phyloP scores from a whole-genome alignment of 306 rosid species.

The Trifolium dubium region DNA sequence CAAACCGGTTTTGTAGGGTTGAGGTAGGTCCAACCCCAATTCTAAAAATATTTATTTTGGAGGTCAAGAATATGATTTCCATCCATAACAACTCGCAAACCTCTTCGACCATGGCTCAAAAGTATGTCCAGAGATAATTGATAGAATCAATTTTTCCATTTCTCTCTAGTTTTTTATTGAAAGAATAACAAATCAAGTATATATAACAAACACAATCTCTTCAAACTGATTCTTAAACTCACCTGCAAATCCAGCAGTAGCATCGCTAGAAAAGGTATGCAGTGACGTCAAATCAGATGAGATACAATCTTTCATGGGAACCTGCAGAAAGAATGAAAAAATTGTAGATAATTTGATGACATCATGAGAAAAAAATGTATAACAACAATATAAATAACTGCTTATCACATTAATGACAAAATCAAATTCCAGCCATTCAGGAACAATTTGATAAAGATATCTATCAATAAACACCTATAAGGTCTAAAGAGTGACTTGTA shows the following conservation, averaged over 20 bases:
- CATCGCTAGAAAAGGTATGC: constrained; percentile 42
- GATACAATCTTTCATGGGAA: constrained; percentile 52
- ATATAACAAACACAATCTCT: constrained; percentile 50
- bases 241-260: constrained; percentile 52
- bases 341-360: constrained; percentile 10
- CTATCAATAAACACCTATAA: constrained; percentile 17
- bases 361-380: too few species aligned
- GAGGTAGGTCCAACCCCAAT: too few species aligned
- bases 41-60: too few species aligned
- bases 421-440: constrained; percentile 13
- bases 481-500: constrained; percentile 12
- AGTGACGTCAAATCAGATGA: constrained; percentile 45
- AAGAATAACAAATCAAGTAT: constrained; percentile 50
- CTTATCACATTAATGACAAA: constrained; percentile 8
- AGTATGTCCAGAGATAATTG: too few species aligned
- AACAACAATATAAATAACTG: constrained; percentile 16
- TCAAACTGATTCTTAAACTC: constrained; percentile 56
- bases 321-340: constrained; percentile 46
- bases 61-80: too few species aligned
- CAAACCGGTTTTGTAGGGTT: too few species aligned
- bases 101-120: too few species aligned
- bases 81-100: too few species aligned
- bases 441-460: neutral
- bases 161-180: constrained; percentile 26
- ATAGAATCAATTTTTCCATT: neutral